A percentile compares a stretch with the other conserved stretches of the same genome.
phyloP scores from a whole-genome alignment of 73 alveolate species.

The Paraurostyla sp. region DNA sequence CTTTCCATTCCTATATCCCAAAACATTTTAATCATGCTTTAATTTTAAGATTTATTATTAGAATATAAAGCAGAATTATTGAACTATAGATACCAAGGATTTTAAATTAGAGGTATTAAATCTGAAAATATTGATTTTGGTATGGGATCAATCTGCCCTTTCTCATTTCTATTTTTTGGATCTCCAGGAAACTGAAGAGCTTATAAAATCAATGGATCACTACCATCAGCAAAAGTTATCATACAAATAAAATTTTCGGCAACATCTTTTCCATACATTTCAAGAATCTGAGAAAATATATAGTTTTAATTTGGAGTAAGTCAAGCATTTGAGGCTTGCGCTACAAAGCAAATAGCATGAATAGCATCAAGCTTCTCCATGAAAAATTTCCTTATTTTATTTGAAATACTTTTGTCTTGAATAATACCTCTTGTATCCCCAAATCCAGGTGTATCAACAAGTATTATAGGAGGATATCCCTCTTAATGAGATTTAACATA shows the following conservation, averaged over 20 bases:
- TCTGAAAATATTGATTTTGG: not conserved
- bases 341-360: slow-evolving; percentile 47
- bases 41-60: not conserved
- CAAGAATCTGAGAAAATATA: not conserved
- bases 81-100: slow-evolving; percentile 54
- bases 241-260: slow-evolving; percentile 50
- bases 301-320: slow-evolving; percentile 28
- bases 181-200: slow-evolving; percentile 32
- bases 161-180: not conserved
- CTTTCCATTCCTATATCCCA: slow-evolving; percentile 17
- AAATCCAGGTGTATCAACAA: slow-evolving; percentile 66
- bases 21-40: not conserved
- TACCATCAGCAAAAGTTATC: slow-evolving; percentile 59
- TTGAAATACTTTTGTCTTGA: not conserved
- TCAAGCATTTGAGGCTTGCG: slow-evolving; percentile 11
- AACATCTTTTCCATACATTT: slow-evolving; percentile 50
- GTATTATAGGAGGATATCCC: slow-evolving; percentile 29
- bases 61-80: slow-evolving; percentile 45
- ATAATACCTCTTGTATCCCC: slow-evolving; percentile 58
- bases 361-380: not conserved
- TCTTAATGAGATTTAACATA: not conserved
- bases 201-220: slow-evolving; percentile 13
- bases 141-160: not conserved
- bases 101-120: not conserved
- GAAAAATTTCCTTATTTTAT: slow-evolving; percentile 14